A percentile compares a stretch with the other conserved stretches of the same genome.
Conservation (phyloP, 2,329 filamentous ascomycete species). For the Magnaporthiopsis rhizophila region DNA sequence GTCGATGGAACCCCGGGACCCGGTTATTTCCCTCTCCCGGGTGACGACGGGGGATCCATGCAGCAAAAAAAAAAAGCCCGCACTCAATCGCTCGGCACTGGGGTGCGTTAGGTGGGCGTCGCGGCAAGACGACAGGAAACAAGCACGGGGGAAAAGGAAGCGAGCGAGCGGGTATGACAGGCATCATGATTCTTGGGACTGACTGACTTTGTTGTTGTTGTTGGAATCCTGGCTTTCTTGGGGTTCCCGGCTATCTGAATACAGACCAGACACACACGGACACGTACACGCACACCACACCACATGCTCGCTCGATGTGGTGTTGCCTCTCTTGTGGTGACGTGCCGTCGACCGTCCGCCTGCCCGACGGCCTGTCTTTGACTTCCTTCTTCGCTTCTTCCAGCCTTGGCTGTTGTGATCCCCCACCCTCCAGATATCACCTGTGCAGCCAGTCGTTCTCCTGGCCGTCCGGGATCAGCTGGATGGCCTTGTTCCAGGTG, state of each 20-base stretch:
- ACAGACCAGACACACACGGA: background rate
- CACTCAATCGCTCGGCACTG: no score
- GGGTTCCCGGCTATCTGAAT: background rate
- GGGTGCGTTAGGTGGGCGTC: no score
- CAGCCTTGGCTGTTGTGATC: no score
- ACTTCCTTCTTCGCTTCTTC: background rate
- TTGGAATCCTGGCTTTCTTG: background rate
- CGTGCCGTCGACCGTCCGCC: no score
- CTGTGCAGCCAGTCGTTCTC: constrained; percentile 5
- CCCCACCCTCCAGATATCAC: background rate
- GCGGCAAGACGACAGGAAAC: background rate
- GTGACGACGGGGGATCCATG: no score
- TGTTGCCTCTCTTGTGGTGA: no score
- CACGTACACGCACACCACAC: background rate
- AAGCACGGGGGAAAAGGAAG: background rate
- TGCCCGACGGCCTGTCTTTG: background rate
- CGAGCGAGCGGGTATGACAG: background rate
- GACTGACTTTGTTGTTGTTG: background rate
- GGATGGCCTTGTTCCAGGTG: constrained; percentile 7
- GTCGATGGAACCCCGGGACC: background rate
- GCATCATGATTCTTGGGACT: background rate
- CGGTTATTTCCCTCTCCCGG: background rate
- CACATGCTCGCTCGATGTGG: no score
- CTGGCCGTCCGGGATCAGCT: background rate
- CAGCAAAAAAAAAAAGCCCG: background rate